These are phyloP conservation scores for Acephala macrosclerotiorum DNA, from an alignment of 2,329 filamentous ascomycete species.

Conservation along the genomic window DNA sequence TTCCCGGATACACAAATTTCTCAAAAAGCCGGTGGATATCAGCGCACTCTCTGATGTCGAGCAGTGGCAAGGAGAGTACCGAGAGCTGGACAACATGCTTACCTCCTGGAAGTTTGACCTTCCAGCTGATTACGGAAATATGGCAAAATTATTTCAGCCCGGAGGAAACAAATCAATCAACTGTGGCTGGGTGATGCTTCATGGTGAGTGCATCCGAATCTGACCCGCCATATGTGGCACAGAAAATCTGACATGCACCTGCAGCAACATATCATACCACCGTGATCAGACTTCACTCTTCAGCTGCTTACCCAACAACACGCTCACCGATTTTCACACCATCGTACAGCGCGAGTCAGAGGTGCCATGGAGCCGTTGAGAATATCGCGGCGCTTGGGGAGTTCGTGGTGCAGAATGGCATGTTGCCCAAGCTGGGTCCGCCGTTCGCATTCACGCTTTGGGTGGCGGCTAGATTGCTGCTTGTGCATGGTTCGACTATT, in stretches of 20 bases:
- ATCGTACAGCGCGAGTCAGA: conserved; percentile 83
- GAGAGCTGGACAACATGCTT: conserved; percentile 81
- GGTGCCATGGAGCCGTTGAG: conserved; percentile 83
- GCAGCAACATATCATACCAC: conserved; percentile 84
- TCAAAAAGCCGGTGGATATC: conserved; percentile 91
- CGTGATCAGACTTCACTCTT: conserved; percentile 89
- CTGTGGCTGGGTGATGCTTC: conserved; percentile 89
- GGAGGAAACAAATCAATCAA: conserved; percentile 74
- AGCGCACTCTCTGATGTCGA: conserved; percentile 84
- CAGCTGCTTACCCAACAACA: conserved; percentile 89
- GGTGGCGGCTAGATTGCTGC: conserved; percentile 86
- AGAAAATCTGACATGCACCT: conserved; percentile 18
- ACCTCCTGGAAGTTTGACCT: conserved; percentile 85
- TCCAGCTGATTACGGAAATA: conserved; percentile 84
- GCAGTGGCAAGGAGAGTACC: conserved; percentile 87
- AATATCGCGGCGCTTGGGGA: conserved; percentile 81
- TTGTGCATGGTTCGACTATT: conserved; percentile 91
- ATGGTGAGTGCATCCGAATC: conserved; percentile 48
- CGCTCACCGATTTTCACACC: conserved; percentile 89
- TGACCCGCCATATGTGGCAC: not conserved
- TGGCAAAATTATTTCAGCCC: conserved; percentile 77
- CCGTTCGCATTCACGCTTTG: conserved; percentile 93
- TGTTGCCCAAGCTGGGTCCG: conserved; percentile 83
- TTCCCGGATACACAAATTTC: conserved; percentile 85
- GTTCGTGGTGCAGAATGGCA: conserved; percentile 76